These are phyloP conservation scores for Cyberlindnera petersonii DNA, from an alignment of 805 yeast species.

Conservation along the genomic window DNA sequence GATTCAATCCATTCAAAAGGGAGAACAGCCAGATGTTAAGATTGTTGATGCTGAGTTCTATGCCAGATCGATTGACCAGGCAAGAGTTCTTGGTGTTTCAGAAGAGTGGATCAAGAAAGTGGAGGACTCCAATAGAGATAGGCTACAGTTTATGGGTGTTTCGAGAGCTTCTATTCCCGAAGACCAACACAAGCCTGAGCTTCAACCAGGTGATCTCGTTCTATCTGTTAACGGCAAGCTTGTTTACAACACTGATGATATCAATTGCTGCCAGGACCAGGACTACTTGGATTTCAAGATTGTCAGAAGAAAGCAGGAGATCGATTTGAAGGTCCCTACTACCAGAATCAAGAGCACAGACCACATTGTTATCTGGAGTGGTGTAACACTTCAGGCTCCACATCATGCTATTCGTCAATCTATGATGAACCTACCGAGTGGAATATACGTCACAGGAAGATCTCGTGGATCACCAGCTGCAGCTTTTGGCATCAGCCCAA, in stretches of 20 bases:
- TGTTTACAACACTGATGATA: slow-evolving; percentile 63
- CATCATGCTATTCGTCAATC: slow-evolving; percentile 90
- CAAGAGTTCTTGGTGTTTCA: slow-evolving; percentile 83
- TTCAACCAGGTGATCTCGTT: slow-evolving; percentile 69
- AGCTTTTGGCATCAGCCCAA: slow-evolving; percentile 72
- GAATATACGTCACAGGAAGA: slow-evolving; percentile 75
- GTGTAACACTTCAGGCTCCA: slow-evolving; percentile 80
- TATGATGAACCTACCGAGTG: slow-evolving; percentile 70
- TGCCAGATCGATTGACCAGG: slow-evolving; percentile 63
- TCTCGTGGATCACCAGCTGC: slow-evolving; percentile 83
- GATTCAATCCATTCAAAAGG: slow-evolving; percentile 49
- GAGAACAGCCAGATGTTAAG: slow-evolving; percentile 53
- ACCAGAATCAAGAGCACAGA: slow-evolving; percentile 58
- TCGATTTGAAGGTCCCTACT: slow-evolving; percentile 61
- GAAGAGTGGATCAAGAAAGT: slow-evolving; percentile 73
- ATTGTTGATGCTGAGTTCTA: slow-evolving; percentile 79
- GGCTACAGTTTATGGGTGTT: slow-evolving; percentile 69
- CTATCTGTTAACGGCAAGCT: slow-evolving; percentile 63
- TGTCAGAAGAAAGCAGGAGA: slow-evolving; percentile 65
- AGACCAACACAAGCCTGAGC: slow-evolving; percentile 29
- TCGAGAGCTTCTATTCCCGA: slow-evolving; percentile 57
- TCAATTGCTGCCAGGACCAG: slow-evolving; percentile 34
- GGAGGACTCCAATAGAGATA: slow-evolving; percentile 59
- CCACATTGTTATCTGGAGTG: slow-evolving; percentile 76
- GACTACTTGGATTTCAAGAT: slow-evolving; percentile 53